Evolutionary conservation across 2,329 filamentous ascomycete genomes (phyloP).

Genomic region (Ophiostoma piceae): DNA sequence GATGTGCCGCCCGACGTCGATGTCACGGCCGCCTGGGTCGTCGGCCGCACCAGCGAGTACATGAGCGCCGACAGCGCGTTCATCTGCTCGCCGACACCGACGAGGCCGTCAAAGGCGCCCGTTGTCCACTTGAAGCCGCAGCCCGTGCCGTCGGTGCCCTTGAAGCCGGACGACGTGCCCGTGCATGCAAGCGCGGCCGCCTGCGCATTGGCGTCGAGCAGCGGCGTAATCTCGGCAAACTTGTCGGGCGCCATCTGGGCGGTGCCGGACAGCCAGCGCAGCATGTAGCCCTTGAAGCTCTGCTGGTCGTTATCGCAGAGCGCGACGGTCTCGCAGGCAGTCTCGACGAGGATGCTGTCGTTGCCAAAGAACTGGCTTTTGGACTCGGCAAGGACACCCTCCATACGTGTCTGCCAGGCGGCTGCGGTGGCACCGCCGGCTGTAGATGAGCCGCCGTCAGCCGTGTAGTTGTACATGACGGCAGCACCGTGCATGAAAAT

Average conservation of each 20-base stretch:
- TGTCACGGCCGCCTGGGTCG: conserved; percentile 43
- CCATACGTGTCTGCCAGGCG: conserved; percentile 53
- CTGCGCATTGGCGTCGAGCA: conserved; percentile 47
- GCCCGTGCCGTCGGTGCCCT: conserved; percentile 52
- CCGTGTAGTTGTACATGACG: conserved; percentile 60
- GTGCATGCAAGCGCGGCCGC: conserved; percentile 51
- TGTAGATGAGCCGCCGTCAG: conserved; percentile 33
- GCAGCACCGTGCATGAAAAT: conserved; percentile 58
- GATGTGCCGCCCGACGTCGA: conserved; percentile 56
- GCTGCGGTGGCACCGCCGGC: conserved; percentile 34
- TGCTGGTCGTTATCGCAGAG: conserved; percentile 67
- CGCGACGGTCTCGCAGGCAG: conserved; percentile 56
- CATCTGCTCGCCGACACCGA: conserved; percentile 66
- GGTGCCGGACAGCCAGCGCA: conserved; percentile 59
- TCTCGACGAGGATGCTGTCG: conserved; percentile 57
- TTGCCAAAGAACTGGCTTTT: conserved; percentile 54
- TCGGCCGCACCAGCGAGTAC: conserved; percentile 49
- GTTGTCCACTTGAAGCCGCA: conserved; percentile 65
- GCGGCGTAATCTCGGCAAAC: conserved; percentile 44
- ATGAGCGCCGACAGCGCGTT: conserved; percentile 59
- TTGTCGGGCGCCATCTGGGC: conserved; percentile 52
- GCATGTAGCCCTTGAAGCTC: conserved; percentile 70
- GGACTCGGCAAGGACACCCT: conserved; percentile 52
- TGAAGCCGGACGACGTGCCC: conserved; percentile 39
- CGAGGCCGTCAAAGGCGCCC: conserved; percentile 51